A percentile compares a stretch with the other conserved stretches of the same genome.
Evolutionary conservation across 371 early-diverging fungal species (phyloP).

Genomic region (Fennellomyces sp.): DNA sequence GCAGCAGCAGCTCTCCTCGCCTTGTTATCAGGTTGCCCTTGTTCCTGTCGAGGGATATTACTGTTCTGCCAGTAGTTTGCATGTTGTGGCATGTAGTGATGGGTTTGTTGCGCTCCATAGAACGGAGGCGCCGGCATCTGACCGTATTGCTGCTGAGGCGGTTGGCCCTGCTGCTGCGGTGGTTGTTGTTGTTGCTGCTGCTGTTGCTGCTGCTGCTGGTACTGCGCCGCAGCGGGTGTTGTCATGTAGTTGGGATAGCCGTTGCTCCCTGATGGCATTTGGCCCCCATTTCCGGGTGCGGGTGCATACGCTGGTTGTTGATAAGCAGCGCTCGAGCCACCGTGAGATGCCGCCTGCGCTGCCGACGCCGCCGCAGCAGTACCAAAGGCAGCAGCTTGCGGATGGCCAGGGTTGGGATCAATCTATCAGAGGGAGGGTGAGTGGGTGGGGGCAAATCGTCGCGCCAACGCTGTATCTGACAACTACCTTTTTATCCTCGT

Average conservation of each 20-base stretch:
- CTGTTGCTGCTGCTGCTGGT: constrained; percentile 6
- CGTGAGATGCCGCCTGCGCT: constrained; percentile 6
- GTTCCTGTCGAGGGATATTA: constrained; percentile 20
- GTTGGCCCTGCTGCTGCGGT: constrained; percentile 13
- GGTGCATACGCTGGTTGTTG: constrained; percentile 15
- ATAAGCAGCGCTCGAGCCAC: constrained; percentile 13
- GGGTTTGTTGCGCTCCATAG: constrained; percentile 36
- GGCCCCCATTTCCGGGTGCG: constrained; percentile 9
- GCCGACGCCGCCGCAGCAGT: constrained; percentile 15
- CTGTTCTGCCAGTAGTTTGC: constrained; percentile 37
- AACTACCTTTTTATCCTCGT: constrained; percentile 26
- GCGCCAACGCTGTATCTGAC: too few relatives aligned
- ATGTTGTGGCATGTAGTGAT: constrained; percentile 38
- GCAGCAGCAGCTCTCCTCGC: constrained; percentile 14
- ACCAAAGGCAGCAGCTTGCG: background rate
- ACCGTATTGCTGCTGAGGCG: constrained; percentile 27
- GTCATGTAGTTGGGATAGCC: constrained; percentile 30
- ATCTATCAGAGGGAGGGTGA: background rate
- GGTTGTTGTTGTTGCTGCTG: constrained; percentile 9
- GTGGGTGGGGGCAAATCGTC: background rate
- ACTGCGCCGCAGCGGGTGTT: constrained; percentile 4
- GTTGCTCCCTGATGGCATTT: constrained; percentile 19
- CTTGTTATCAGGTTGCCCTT: constrained; percentile 28
- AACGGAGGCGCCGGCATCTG: constrained; percentile 36
- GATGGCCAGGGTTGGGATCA: constrained; percentile 1